Percentiles rank a stretch among this genome's conserved stretches.
Evolutionary conservation across 352 stramenopile species (phyloP).

Genomic region (Pythium insidiosum): DNA sequence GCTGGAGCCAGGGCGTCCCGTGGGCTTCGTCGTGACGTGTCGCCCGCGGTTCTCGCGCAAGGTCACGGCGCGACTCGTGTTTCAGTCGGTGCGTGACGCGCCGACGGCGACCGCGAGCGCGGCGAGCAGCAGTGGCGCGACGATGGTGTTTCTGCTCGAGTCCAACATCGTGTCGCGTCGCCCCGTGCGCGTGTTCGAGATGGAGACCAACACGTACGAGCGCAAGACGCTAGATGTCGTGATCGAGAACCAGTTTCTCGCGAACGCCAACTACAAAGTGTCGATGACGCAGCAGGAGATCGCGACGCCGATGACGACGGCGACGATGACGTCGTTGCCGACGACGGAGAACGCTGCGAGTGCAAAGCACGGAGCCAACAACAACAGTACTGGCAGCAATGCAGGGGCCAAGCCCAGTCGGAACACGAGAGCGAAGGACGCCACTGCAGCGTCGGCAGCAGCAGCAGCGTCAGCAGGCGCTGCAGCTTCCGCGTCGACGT

Average conservation of each 20-base stretch:
- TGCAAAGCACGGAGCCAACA: not conserved
- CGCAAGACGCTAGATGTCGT: conserved; percentile 64
- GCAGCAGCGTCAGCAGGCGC: too few species aligned
- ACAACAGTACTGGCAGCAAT: not conserved
- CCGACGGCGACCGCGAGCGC: too few species aligned
- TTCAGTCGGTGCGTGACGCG: conserved; percentile 58
- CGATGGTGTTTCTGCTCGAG: conserved; percentile 88
- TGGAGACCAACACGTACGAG: conserved; percentile 77
- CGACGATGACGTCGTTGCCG: not conserved
- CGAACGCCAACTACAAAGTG: conserved; percentile 61
- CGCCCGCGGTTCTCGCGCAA: conserved; percentile 79
- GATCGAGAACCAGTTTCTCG: conserved; percentile 85
- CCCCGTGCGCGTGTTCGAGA: conserved; percentile 73
- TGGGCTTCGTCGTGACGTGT: conserved; percentile 78
- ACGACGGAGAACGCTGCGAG: not conserved
- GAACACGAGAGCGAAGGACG: too few species aligned
- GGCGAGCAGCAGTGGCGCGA: conserved; percentile 31
- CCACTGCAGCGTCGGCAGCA: too few species aligned
- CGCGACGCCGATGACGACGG: conserved; percentile 7
- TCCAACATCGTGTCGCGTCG: conserved; percentile 73
- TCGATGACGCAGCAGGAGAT: conserved; percentile 72
- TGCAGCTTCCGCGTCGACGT: too few species aligned
- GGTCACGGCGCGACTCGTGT: conserved; percentile 83
- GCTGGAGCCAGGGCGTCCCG: conserved; percentile 69
- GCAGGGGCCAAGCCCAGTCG: too few species aligned